A percentile compares a stretch with the other conserved stretches of the same genome.
phyloP scores from a whole-genome alignment of 805 yeast genomes.

The Ascoidea tarda region DNA sequence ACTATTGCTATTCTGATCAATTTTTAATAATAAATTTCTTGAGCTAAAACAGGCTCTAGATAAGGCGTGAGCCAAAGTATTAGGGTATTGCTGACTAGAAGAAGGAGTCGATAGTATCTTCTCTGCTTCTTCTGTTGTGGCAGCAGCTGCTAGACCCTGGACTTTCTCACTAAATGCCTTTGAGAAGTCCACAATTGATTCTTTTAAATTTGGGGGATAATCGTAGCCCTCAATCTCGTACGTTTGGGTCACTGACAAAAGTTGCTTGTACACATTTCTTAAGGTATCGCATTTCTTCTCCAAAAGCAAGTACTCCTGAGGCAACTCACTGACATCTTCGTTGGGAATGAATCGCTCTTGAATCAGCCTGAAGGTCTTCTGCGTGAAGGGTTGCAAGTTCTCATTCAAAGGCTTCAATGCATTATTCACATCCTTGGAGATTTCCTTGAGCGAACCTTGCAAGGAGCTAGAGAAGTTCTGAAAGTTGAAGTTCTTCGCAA shows the following conservation, averaged over 20 bases:
- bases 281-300: constrained; percentile 56
- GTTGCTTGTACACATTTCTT: constrained; percentile 40
- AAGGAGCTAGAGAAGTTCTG: constrained; percentile 6
- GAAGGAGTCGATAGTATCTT: constrained; percentile 27
- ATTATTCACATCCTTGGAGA: constrained; percentile 2
- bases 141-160: constrained; percentile 45
- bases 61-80: constrained; percentile 63
- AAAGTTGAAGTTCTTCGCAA: constrained; percentile 8
- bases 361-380: constrained; percentile 39
- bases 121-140: constrained; percentile 55
- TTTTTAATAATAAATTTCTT: constrained; percentile 25
- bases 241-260: constrained; percentile 39
- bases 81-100: constrained; percentile 29
- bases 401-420: constrained; percentile 6
- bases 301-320: constrained; percentile 54
- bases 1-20: constrained; percentile 14
- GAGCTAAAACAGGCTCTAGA: constrained; percentile 40
- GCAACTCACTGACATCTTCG: constrained; percentile 59
- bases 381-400: constrained; percentile 9
- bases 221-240: constrained; percentile 68
- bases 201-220: constrained; percentile 68
- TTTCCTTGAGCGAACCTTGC: constrained; percentile 8
- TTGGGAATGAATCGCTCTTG: constrained; percentile 35
- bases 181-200: constrained; percentile 49
- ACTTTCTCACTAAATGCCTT: constrained; percentile 41